Evolutionary conservation across 805 yeast genomes (phyloP), one percentile per base, ranked within the genome.

Genomic region (Ogataea glucozyma): DNA sequence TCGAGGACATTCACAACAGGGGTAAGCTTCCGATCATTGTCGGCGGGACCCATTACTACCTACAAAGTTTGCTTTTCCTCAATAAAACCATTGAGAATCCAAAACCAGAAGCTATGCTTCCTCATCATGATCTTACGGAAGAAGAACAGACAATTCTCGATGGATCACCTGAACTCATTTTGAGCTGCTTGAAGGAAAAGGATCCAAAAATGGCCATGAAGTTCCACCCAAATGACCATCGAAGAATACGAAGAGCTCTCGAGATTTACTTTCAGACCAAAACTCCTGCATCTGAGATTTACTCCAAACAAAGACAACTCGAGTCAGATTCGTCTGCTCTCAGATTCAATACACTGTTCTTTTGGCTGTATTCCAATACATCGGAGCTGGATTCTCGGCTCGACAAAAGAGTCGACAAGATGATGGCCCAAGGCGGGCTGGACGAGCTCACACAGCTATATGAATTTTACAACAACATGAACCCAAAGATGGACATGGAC

Each of bases 11-110:
- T 9, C 83, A 82, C 46, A 42, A 60, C 0, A 60, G 85, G 16
- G 86, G 86, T 0, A 89, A 88, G 55, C 53, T 85, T 1, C 97
- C 99, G 0, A 85, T 93, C 3, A 61, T 93, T 0, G 93, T 93
- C 1, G 99, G 99, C 4, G 99, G 99, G 0, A 93, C 99, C 0
- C 97, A 90, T 58, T 93, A 93, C 62, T 93, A 93, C 60, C 68
- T 88, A 26, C 97, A 87, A 62, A 79, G 86, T 7, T 60, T 91
- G 6, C 59, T 88, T 7, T 87, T 90, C 59, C 71, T 76, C 29
- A 87, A 88, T 55, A 80, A 79, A 44, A 81, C 86, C 0, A 73
- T 85, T 6, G 74, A 72, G 4, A 61, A 68, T 2, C 44, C 46
- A 12, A 51, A 43, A 10, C 40, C 44, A 18, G 31, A 32, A 29